Conservation (phyloP, 495 filamentous ascomycete genomes). For the Polyplosphaeria fusca region DNA sequence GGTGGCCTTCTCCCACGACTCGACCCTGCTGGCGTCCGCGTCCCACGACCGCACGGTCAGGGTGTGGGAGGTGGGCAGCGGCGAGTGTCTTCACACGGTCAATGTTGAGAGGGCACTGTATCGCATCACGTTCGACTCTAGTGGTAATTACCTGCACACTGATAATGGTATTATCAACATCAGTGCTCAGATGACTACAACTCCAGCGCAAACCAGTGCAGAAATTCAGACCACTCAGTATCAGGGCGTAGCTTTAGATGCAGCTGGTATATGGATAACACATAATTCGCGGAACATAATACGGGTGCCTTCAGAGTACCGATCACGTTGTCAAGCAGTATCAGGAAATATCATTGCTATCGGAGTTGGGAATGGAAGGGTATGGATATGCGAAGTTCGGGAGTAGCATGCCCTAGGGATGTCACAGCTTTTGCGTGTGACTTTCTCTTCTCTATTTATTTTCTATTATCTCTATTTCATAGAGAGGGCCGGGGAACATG, state of each 20-base stretch:
- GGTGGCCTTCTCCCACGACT: no score
- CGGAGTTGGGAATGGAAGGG: background rate
- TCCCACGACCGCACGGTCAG: no score
- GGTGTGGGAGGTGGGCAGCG: no score
- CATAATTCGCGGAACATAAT: constrained; percentile 15
- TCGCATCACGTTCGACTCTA: background rate
- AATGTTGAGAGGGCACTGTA: background rate
- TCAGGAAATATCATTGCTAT: constrained; percentile 1
- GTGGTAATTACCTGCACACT: background rate
- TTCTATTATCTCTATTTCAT: no score
- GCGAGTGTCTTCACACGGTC: no score
- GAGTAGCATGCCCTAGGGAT: no score
- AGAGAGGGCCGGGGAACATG: no score
- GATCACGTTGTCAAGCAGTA: background rate
- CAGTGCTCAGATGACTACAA: background rate
- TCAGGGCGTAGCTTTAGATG: constrained; percentile 12
- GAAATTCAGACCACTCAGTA: constrained; percentile 6
- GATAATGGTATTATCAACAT: constrained; percentile 9
- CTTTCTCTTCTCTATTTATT: no score
- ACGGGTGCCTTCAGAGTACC: constrained; percentile 16
- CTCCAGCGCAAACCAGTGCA: background rate
- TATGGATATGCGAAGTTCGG: no score
- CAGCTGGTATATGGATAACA: constrained; percentile 15
- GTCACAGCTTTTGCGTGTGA: no score
- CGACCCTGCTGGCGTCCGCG: no score